Base-by-base conservation (phyloP, 2,329 filamentous ascomycete species). In the Aspergillus terreus region DNA sequence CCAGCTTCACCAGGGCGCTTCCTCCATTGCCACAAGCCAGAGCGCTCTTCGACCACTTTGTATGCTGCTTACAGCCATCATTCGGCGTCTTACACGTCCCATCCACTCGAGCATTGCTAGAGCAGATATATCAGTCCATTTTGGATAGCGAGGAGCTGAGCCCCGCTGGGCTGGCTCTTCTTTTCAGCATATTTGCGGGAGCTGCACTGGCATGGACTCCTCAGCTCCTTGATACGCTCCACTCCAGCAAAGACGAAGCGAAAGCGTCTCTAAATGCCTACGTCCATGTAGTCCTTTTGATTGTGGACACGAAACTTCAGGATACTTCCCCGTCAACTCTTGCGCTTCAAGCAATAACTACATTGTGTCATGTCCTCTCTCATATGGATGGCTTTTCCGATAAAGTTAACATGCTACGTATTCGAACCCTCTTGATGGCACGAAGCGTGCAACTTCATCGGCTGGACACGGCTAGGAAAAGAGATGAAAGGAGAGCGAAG, bases 41-140 rank as follows among this genome's bases (percentile, higher is more conserved):
- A 4, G n/a, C 23, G 10, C 11, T 56, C 14, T 51, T 56, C 21
- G 12, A 47, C 12, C 49, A 51, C 27, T 54, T 52, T 10, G 44
- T n/a, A 4, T 7, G 19, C 5, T 41, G 17, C 17, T 11, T 52
- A 15, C 46, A 38, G 1, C 25, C 49, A 11, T 45, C 15, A 1
- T 42, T 51, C 2, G 38, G 51, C 10, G 44, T 52, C 3, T 46
- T 56, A 5, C 54, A 53, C 40, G 14, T 46, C 1, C 46, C 51
- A 10, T 49, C 42, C 9, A 49, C 48, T 2, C 21, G 17, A 6
- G 32, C 15, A 1, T 4, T 52, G 11, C n/a, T 54, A 14, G 38
- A 54, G 12, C 12, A 52, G 19, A 21, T 19, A 14, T 54, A 54
- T 11, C 17, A 42, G 3, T 10, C 3, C 1, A 33, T 51, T 11